Evolutionary conservation across 352 stramenopile species (phyloP).

Genomic region (Elongisporangium anandrum): DNA sequence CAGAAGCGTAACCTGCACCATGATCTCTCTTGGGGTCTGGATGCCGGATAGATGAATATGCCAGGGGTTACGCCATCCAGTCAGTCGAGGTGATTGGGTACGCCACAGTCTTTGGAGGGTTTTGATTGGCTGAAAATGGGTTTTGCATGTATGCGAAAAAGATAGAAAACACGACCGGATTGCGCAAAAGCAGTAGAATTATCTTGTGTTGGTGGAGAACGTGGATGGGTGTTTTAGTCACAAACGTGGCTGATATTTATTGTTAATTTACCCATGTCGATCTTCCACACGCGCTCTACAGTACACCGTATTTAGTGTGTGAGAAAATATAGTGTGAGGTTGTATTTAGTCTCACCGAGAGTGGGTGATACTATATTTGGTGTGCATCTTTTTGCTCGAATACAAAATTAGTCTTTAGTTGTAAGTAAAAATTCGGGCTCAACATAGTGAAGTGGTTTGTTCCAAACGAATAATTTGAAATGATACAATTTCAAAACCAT

Average conservation of each 20-base stretch:
- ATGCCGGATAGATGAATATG: neutral
- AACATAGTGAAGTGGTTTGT: no score
- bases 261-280: neutral
- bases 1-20: conserved; percentile 87
- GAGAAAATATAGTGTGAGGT: no score
- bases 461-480: no score
- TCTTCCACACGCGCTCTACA: neutral
- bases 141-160: neutral
- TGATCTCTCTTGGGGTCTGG: conserved; percentile 9
- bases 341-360: no score
- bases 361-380: no score
- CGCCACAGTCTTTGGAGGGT: neutral
- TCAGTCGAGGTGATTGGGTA: neutral
- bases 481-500: no score
- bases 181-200: neutral
- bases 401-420: no score
- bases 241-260: neutral
- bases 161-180: neutral
- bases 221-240: neutral
- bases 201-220: neutral
- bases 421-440: no score
- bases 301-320: no score
- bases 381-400: no score
- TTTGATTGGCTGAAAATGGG: neutral
- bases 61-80: neutral